Evolutionary conservation across 1,284 basidiomycete genomes (phyloP), one percentile per base, ranked within the genome.

Genomic region (Rhodotorula sp.): DNA sequence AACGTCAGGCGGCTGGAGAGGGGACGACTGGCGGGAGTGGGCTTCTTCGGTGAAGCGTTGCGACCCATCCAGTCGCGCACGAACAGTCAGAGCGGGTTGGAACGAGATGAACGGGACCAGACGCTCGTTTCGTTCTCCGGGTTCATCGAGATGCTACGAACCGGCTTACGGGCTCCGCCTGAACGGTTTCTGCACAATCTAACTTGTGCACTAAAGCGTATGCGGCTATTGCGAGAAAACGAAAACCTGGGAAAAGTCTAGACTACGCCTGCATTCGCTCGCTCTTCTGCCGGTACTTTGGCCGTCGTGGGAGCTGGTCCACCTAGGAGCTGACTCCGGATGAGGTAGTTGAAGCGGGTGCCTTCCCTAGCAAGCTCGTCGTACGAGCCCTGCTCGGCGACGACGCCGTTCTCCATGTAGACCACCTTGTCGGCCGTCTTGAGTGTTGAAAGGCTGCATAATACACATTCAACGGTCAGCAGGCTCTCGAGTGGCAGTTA

Each of bases 351-450:
- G 70, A 78, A 78, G n/a, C 68, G 34, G 3, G 74, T 77, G 2
- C 77, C 77, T 56, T 75, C 75, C 30, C 64, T 61, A 30, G 72
- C 62, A 69, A 95, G 83, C 73, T 91, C 86, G 57, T 87, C 85
- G 79, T 92, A 96, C 46, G 89, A 87, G 20, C 93, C 93, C 44
- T 88, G 85, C 81, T 97, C 93, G 2, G 88, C 86, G 49, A 96
- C 89, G 66, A 84, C 83, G 6, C 94, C 93, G 71, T 90, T 87
- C 82, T 95, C 92, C 36, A 96, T 84, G 24, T 74, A 60, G 36
- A 76, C 73, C 29, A 75, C 72, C 62, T 51, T 60, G 59, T 78
- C 75, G 11, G 76, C 76, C 61, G 74, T 76, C 66, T 75, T 76
- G 24, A 78, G 65, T 6, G 77, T 78, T 90, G 91, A 66, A 89